Evolutionary conservation across 75 land plant genomes (phyloP), one percentile per base, ranked within the genome.

Genomic region (Chamaecyparis obtusa): DNA sequence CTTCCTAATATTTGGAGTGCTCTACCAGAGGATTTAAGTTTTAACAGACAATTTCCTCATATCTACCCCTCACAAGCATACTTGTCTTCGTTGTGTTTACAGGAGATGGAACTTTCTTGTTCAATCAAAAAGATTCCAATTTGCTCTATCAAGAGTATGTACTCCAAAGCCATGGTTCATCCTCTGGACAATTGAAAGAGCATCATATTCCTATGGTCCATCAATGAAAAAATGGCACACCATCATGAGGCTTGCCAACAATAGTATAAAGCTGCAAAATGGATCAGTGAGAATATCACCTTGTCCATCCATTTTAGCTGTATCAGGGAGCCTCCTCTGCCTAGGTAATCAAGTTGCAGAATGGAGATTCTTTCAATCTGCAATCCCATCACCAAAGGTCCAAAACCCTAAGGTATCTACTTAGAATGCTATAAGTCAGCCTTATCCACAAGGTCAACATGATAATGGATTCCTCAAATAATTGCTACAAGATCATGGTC

Each of bases 11-110:
- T 92, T 24, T 92, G 92, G 93, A 85, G 90, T 60, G 79, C 54
- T 55, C 87, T 92, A 27, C 93, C 90, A 33, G 92, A 91, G 84
- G 92, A 92, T 71, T 39, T n/a, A n/a, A n/a, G n/a, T n/a, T n/a
- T n/a, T 90, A 64, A 49, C 9, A 64, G 87, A 91, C 81, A 88
- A 89, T 92, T 27, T 83, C 88, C 79, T 85, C 88, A 33, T 60
- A 84, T 69, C 21, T 92, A 57, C 93, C 93, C 11, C 78, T 90
- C n/a, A 46, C 90, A 16, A 87, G 90, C 88, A 56, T 92, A 32
- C 84, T 92, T 36, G 93, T 9, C 49, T 90, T n/a, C 87, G 92
- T 1, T 32, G 39, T 16, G 92, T 90, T 8, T 92, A 90, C 87
- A 88, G 86, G 79, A 48, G 85, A 55, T 89, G 90, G 90, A 89